phyloP scores from a whole-genome alignment of 768 basidiomycete genomes.

The Kwoniella newhampshirensis region DNA sequence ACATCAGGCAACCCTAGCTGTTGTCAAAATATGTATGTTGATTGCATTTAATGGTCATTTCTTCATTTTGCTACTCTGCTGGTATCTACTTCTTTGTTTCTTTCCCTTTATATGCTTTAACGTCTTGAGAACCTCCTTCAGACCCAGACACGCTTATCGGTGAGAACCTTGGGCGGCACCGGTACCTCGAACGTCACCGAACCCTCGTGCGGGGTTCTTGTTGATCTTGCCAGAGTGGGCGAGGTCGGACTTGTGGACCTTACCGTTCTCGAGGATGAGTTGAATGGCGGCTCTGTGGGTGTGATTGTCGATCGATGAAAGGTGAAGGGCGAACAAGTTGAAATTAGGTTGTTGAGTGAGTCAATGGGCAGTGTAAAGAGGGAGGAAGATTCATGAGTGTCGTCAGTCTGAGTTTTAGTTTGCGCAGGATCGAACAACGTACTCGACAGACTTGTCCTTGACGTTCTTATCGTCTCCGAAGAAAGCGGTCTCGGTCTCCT shows the following conservation, averaged over 20 bases:
- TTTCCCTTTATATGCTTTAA: not conserved
- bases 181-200: conserved; percentile 19
- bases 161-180: conserved; percentile 25
- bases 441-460: conserved; percentile 48
- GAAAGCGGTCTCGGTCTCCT: conserved; percentile 47
- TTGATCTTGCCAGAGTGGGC: conserved; percentile 27
- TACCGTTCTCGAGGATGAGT: conserved; percentile 43
- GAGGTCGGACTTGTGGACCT: conserved; percentile 33
- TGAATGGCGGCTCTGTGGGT: conserved; percentile 42
- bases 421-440: too few relatives aligned
- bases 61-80: not conserved
- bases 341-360: not conserved
- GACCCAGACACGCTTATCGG: conserved; percentile 21
- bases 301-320: not conserved
- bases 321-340: not conserved
- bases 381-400: not conserved
- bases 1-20: too few relatives aligned
- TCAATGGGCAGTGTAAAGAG: not conserved
- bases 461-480: conserved; percentile 46
- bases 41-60: conserved; percentile 3
- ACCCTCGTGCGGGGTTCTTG: conserved; percentile 42
- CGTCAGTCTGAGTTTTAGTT: too few relatives aligned
- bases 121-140: not conserved
- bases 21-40: not conserved
- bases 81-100: not conserved